Evolutionary conservation across 2,329 filamentous ascomycete genomes (phyloP).

Genomic region (Tolypocladium nubicola): DNA sequence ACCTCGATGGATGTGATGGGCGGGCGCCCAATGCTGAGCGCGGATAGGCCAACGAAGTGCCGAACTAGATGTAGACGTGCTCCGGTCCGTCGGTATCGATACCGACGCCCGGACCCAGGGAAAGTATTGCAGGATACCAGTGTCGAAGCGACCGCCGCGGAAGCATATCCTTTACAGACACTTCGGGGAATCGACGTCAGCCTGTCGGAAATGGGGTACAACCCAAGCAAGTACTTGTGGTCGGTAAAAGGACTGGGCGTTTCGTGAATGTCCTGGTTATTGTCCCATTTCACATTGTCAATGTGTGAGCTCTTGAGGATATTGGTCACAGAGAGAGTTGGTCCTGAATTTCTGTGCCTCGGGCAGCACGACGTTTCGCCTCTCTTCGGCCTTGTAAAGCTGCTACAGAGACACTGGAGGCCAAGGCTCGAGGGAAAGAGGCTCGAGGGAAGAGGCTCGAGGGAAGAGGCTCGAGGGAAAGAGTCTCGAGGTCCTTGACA

Average conservation of each 20-base stretch:
- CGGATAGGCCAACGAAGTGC: slow-evolving; percentile 52
- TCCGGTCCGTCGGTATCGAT: slow-evolving; percentile 50
- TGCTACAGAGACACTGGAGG: no score
- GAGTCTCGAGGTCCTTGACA: no score
- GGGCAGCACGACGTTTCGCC: slow-evolving; percentile 36
- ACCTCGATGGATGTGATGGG: slow-evolving; percentile 44
- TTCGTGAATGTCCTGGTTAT: slow-evolving; percentile 56
- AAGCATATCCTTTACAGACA: slow-evolving; percentile 58
- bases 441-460: no score
- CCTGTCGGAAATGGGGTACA: slow-evolving; percentile 49
- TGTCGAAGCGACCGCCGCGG: slow-evolving; percentile 53
- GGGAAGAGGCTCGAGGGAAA: no score
- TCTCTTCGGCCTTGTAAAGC: no score
- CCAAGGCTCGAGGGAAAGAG: no score
- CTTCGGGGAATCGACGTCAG: slow-evolving; percentile 48
- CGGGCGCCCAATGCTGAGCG: slow-evolving; percentile 53
- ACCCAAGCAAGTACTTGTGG: slow-evolving; percentile 51
- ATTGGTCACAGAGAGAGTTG: slow-evolving; percentile 31
- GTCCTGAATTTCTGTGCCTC: slow-evolving; percentile 57
- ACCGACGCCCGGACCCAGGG: slow-evolving; percentile 57
- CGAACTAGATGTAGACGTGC: slow-evolving; percentile 51
- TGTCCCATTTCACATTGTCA: slow-evolving; percentile 57
- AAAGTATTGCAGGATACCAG: slow-evolving; percentile 53
- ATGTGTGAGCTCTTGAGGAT: slow-evolving; percentile 44
- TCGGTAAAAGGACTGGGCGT: slow-evolving; percentile 39